phyloP scores from a whole-genome alignment of 2,329 filamentous ascomycete genomes.

The Aspergillus pseudoglaucus region DNA sequence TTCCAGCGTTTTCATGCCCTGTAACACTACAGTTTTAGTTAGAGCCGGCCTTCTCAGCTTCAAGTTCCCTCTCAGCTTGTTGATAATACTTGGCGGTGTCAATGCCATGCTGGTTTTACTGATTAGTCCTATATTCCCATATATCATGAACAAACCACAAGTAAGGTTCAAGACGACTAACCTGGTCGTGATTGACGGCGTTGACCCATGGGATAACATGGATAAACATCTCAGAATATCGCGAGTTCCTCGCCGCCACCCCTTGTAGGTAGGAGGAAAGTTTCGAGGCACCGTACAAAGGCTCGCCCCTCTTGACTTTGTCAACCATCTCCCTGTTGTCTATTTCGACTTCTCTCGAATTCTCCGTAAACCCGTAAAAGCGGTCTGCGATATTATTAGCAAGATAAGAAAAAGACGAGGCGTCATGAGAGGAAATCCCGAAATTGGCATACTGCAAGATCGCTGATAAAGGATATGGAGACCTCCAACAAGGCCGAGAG shows the following conservation, averaged over 20 bases:
- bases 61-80: conserved; percentile 88
- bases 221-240: conserved; percentile 78
- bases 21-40: conserved; percentile 10
- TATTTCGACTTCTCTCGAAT: conserved; percentile 83
- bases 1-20: conserved; percentile 3
- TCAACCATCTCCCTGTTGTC: conserved; percentile 98
- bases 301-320: conserved; percentile 86
- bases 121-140: conserved; percentile 9
- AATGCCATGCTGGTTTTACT: conserved; percentile 67
- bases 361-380: conserved; percentile 94
- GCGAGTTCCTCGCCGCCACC: conserved; percentile 82
- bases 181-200: conserved; percentile 86
- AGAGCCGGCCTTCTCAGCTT: conserved; percentile 55
- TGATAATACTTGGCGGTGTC: conserved; percentile 98
- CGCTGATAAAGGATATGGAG: conserved; percentile 81
- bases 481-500: conserved; percentile 67
- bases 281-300: conserved; percentile 75
- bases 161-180: conserved; percentile 23
- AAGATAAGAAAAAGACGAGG: neutral
- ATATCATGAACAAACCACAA: neutral
- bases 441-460: conserved; percentile 63
- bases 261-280: conserved; percentile 89
- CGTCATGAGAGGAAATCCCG: neutral
- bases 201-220: conserved; percentile 95
- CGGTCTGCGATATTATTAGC: conserved; percentile 55